Conservation (phyloP, 345 rosid species). For the Sonneratia caseolaris region DNA sequence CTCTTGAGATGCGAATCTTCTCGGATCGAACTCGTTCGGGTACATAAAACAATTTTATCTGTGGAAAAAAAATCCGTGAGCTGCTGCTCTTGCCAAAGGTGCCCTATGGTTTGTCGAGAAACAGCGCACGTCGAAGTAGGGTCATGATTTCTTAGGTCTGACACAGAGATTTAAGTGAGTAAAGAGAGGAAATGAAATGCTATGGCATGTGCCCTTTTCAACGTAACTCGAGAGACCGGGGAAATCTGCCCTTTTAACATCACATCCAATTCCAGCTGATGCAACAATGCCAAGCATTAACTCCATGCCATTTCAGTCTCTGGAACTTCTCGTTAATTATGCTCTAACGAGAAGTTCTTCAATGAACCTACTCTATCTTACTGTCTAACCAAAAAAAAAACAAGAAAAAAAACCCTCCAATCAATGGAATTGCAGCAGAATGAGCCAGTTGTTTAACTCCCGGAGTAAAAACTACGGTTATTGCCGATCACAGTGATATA, state of each 20-base stretch:
- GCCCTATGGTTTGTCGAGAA: not conserved
- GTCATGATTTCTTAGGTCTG: not conserved
- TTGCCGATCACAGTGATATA: no score
- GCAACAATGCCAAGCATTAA: not conserved
- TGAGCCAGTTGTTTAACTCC: no score
- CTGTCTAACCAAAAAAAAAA: no score
- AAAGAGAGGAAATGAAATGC: not conserved
- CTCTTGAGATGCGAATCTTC: no score
- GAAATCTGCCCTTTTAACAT: not conserved
- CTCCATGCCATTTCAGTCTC: constrained; percentile 3
- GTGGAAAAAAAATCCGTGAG: no score
- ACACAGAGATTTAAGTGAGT: not conserved
- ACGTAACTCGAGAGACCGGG: not conserved
- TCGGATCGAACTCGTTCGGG: not conserved
- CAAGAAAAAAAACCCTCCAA: no score
- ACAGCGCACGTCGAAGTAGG: not conserved
- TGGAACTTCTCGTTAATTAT: not conserved
- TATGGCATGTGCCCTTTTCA: not conserved
- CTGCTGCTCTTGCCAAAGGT: no score
- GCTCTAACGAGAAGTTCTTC: no score
- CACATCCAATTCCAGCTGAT: not conserved
- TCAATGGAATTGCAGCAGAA: no score
- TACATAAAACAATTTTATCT: not conserved
- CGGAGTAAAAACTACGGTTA: no score
- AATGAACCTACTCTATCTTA: no score